Evolutionary conservation across 805 yeast genomes (phyloP).

Genomic region (Wickerhamomyces hampshirensis): DNA sequence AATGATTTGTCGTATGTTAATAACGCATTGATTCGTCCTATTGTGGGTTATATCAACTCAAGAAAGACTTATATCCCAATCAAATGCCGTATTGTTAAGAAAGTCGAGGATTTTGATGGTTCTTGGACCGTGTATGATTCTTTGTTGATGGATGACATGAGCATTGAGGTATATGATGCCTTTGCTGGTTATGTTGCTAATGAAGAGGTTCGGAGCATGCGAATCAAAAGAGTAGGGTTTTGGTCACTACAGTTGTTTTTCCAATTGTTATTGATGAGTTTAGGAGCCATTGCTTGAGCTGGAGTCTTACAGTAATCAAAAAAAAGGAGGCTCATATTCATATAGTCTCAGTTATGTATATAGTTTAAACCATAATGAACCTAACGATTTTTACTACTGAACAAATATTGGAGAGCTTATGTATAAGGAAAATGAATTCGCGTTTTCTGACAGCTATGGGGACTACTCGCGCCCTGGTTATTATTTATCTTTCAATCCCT

Average conservation of each 20-base stretch:
- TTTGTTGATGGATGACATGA: constrained; percentile 83
- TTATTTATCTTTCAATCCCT: no score
- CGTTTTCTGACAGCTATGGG: no score
- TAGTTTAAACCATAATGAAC: no score
- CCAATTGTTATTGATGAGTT: constrained; percentile 76
- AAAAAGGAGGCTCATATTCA: no score
- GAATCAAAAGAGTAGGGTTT: constrained; percentile 82
- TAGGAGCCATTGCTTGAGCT: constrained; percentile 64
- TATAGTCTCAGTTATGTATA: no score
- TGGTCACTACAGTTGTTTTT: constrained; percentile 87
- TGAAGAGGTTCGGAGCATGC: constrained; percentile 66
- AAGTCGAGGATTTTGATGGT: constrained; percentile 82
- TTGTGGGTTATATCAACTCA: constrained; percentile 91
- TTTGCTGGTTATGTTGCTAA: constrained; percentile 86
- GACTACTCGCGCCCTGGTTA: no score
- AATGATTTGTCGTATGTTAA: constrained; percentile 89
- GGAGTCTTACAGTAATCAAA: no score
- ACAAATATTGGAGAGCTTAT: no score
- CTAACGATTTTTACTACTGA: no score
- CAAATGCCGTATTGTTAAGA: constrained; percentile 74
- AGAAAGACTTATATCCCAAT: constrained; percentile 87
- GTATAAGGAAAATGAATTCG: no score
- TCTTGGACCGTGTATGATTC: constrained; percentile 96
- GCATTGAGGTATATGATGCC: constrained; percentile 85
- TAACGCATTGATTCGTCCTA: constrained; percentile 88